Evolutionary conservation across 2,329 filamentous ascomycete genomes (phyloP).

Genomic region (Drechslerella stenobrocha): DNA sequence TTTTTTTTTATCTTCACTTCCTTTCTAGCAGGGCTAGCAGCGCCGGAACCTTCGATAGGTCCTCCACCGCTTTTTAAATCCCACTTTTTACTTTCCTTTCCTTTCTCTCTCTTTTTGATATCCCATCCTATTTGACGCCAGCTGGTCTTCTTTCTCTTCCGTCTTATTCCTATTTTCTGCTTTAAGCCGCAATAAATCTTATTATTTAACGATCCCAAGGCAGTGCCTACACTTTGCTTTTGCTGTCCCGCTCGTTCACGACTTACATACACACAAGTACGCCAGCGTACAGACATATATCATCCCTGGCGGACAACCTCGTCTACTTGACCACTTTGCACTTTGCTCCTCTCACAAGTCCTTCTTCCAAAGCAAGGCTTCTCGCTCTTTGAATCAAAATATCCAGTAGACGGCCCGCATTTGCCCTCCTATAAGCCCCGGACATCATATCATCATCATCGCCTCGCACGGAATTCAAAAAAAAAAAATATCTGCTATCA

Average conservation of each 20-base stretch:
- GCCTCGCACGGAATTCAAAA: conserved; percentile 28
- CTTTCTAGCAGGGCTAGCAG: conserved; percentile 47
- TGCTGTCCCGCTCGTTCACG: conserved; percentile 36
- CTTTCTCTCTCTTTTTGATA: neutral
- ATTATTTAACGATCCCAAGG: conserved; percentile 17
- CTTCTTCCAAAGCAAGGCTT: conserved; percentile 25
- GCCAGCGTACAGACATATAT: too few species aligned
- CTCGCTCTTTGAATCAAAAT: conserved; percentile 38
- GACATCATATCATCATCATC: conserved; percentile 37
- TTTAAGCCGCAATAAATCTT: conserved; percentile 12
- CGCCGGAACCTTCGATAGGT: conserved; percentile 45
- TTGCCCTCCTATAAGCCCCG: conserved; percentile 23
- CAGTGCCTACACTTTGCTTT: conserved; percentile 24
- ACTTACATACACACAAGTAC: neutral
- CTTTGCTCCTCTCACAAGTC: conserved; percentile 13
- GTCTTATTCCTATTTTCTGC: conserved; percentile 16
- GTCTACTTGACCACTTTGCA: conserved; percentile 19
- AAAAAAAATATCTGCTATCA: conserved; percentile 31
- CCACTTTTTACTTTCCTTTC: conserved; percentile 14
- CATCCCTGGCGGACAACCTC: conserved; percentile 34
- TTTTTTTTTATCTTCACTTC: conserved; percentile 47
- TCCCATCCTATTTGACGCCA: conserved; percentile 15
- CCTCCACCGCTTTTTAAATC: conserved; percentile 25
- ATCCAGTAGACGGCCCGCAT: conserved; percentile 28
- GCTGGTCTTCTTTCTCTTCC: conserved; percentile 28